phyloP scores from a whole-genome alignment of 2,329 filamentous ascomycete species.

The Colletotrichum eremochloae region DNA sequence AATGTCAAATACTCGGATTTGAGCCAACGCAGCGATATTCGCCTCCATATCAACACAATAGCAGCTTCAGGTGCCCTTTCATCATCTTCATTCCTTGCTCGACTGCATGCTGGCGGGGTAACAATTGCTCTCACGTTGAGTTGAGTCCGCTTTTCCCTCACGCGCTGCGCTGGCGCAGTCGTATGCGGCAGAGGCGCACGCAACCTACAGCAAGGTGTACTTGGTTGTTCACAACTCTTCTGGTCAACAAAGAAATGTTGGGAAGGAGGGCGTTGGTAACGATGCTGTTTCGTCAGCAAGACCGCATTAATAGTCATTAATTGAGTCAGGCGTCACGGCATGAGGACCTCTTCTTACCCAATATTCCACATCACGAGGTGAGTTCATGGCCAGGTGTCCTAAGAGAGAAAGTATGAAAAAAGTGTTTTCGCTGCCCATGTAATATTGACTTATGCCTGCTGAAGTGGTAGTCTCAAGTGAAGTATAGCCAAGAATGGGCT shows the following conservation, averaged over 20 bases:
- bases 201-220: not conserved
- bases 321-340: not conserved
- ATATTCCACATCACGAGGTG: not conserved
- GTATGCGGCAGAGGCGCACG: not conserved
- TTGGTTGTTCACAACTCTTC: not conserved
- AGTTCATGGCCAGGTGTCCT: not conserved
- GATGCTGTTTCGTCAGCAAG: not conserved
- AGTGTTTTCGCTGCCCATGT: not conserved
- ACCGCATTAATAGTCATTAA: not conserved
- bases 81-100: not conserved
- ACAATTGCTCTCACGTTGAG: not conserved
- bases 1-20: slow-evolving; percentile 25
- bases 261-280: too few species aligned
- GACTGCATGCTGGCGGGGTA: not conserved
- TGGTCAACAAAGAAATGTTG: not conserved
- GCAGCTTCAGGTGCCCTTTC: too few species aligned
- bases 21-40: not conserved
- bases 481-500: not conserved
- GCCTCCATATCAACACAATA: too few species aligned
- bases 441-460: not conserved
- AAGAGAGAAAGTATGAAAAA: not conserved
- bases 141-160: not conserved
- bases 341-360: not conserved
- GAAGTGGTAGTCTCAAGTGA: not conserved
- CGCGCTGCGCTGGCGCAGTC: not conserved